Evolutionary conservation across 768 basidiomycete genomes (phyloP).

Genomic region (Gloeostereum incarnatum): DNA sequence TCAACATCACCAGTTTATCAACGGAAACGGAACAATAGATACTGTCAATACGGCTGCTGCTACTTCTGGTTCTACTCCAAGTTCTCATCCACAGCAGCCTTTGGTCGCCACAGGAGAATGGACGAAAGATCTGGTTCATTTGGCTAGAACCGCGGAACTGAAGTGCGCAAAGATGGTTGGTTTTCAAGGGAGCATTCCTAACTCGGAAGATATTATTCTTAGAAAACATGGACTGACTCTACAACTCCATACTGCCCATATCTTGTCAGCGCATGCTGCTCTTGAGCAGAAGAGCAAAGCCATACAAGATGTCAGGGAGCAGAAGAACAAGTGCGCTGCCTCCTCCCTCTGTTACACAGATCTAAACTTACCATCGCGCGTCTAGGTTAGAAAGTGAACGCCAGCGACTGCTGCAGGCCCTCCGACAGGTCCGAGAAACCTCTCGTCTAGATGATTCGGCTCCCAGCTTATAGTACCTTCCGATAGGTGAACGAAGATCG

Average conservation of each 20-base stretch:
- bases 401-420: background rate
- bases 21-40: too few relatives aligned
- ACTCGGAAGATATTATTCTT: background rate
- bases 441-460: constrained; percentile 25
- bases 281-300: constrained; percentile 71
- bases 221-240: constrained; percentile 81
- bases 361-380: background rate
- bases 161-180: constrained; percentile 49
- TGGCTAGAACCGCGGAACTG: constrained; percentile 81
- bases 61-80: background rate
- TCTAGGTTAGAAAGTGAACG: constrained; percentile 3
- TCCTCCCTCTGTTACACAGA: background rate
- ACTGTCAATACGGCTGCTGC: background rate
- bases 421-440: background rate
- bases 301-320: constrained; percentile 75
- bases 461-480: constrained; percentile 68
- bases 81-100: constrained; percentile 17
- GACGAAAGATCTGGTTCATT: constrained; percentile 79
- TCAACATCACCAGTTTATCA: too few relatives aligned
- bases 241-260: constrained; percentile 82
- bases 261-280: constrained; percentile 73
- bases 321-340: constrained; percentile 67
- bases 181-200: background rate
- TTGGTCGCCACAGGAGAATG: constrained; percentile 77
- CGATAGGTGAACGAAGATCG: constrained; percentile 79